Percentiles rank a stretch among this genome's conserved stretches.
These are phyloP conservation scores for Alternaria conjuncta DNA, from an alignment of 2,329 filamentous ascomycete species.

Conservation along the genomic window DNA sequence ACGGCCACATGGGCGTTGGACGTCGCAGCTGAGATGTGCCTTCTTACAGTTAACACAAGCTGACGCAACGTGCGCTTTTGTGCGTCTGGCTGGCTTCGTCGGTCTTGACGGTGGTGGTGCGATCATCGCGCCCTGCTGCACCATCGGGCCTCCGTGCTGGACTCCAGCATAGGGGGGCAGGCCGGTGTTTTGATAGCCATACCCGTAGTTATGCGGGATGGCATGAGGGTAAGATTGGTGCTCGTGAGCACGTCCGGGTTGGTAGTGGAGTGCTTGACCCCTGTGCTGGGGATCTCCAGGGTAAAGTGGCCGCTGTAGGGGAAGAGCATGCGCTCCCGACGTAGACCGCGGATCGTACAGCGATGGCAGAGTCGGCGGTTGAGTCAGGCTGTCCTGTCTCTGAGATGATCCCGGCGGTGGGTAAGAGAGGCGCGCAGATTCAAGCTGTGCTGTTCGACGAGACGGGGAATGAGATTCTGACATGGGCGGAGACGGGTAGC, in stretches of 20 bases:
- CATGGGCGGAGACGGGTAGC: slow-evolving; percentile 60
- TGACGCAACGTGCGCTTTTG: slow-evolving; percentile 82
- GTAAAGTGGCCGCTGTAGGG: slow-evolving; percentile 39
- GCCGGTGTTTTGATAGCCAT: slow-evolving; percentile 34
- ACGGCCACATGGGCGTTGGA: slow-evolving; percentile 78
- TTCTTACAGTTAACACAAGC: slow-evolving; percentile 86
- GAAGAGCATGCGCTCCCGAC: slow-evolving; percentile 22
- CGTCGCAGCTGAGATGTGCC: slow-evolving; percentile 72
- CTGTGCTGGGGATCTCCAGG: slow-evolving; percentile 36
- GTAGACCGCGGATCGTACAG: slow-evolving; percentile 35
- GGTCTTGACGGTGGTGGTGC: slow-evolving; percentile 39
- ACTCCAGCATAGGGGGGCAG: slow-evolving; percentile 33
- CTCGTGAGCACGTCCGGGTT: slow-evolving; percentile 32
- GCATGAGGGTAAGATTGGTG: slow-evolving; percentile 33
- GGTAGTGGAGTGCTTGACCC: slow-evolving; percentile 34
- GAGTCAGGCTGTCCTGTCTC: slow-evolving; percentile 32
- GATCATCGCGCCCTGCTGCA: slow-evolving; percentile 41
- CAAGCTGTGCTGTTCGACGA: slow-evolving; percentile 45
- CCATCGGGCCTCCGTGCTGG: slow-evolving; percentile 39
- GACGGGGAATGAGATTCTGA: slow-evolving; percentile 57
- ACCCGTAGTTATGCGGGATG: slow-evolving; percentile 37
- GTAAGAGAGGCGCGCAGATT: slow-evolving; percentile 40
- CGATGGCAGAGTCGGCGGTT: slow-evolving; percentile 33
- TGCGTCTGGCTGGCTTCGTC: slow-evolving; percentile 51
- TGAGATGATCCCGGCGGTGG: slow-evolving; percentile 30